Conservation (phyloP, 352 stramenopile genomes). For the Globisporangium echinulatum region DNA sequence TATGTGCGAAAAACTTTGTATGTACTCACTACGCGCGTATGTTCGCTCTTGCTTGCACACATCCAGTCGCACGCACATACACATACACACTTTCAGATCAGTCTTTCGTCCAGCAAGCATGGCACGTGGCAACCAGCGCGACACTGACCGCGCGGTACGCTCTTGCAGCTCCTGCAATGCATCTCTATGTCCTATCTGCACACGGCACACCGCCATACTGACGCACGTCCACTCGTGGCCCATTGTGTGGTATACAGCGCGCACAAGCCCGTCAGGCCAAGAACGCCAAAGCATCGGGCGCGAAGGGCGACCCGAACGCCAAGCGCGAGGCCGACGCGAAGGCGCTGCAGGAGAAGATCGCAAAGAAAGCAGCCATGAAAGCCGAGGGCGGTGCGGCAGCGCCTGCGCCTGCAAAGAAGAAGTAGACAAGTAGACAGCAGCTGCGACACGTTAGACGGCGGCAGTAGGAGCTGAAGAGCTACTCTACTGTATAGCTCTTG, state of each 20-base stretch:
- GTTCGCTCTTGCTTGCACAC: not conserved
- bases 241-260: conserved; percentile 22
- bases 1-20: too few species aligned
- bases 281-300: conserved; percentile 20
- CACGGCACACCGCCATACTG: not conserved
- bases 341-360: conserved; percentile 79
- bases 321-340: conserved; percentile 68
- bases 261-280: conserved; percentile 68
- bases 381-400: conserved; percentile 28
- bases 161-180: not conserved
- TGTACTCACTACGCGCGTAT: too few species aligned
- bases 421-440: conserved; percentile 6
- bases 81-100: not conserved
- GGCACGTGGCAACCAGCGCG: conserved; percentile 79
- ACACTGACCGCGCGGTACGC: conserved; percentile 64
- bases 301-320: conserved; percentile 49
- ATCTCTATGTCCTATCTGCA: too few species aligned
- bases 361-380: conserved; percentile 62
- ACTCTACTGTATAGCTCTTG: too few species aligned
- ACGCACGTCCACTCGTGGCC: not conserved
- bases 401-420: conserved; percentile 27
- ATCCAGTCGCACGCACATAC: too few species aligned
- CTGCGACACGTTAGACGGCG: too few species aligned
- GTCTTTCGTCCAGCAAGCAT: conserved; percentile 17
- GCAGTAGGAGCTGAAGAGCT: too few species aligned